Base-by-base conservation (phyloP, 495 filamentous ascomycete genomes). In the Lineolata rhizophorae region DNA sequence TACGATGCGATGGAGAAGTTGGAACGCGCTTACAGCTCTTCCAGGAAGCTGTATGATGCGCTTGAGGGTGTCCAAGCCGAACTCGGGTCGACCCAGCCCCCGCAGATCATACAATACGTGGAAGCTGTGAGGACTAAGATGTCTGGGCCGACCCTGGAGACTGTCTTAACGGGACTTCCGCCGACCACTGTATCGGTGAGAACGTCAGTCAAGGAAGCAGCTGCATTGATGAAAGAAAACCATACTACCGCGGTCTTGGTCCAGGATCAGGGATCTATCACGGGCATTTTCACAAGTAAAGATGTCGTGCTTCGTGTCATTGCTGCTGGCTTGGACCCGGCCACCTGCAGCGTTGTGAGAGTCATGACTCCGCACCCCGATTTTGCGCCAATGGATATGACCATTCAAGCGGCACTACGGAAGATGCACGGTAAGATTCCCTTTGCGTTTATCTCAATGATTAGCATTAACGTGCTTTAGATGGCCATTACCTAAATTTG, bases 1-100 rank as follows among this genome's bases (percentile, higher is more conserved):
- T 97, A 97, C 52, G 87, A 97, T 58, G 87, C 87, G 26, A 97
- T 97, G 87, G 87, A 97, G 60, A 97, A 97, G 56, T 53, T 97
- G 36, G 87, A 97, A 54, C 72, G 87, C 29, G 90, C 87, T 13
- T 97, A 97, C 53, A 77, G 78, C 47, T 95, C 90, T 24, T 95
- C 90, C 11, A 65, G 85, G 28, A 87, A 93, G 50, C 64, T 97
- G 9, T 95, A 97, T 49, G 87, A 94, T 60, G 87, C 87, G 20
- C 60, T 97, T 39, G 90, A 97, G 51, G 87, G 87, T 50, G 87
- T 97, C n/a, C 87, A 97, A 58, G 92, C 85, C 2, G 87, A 97
- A 49, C 62, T 97, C 18, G 87, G 87, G 19, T 80, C 87, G 27
- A 93, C 75, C 46, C 87, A 97, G 52, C 87, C 87, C 10, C 83